Base-by-base conservation (phyloP, 2,329 filamentous ascomycete genomes). In the Fusarium sp. region DNA sequence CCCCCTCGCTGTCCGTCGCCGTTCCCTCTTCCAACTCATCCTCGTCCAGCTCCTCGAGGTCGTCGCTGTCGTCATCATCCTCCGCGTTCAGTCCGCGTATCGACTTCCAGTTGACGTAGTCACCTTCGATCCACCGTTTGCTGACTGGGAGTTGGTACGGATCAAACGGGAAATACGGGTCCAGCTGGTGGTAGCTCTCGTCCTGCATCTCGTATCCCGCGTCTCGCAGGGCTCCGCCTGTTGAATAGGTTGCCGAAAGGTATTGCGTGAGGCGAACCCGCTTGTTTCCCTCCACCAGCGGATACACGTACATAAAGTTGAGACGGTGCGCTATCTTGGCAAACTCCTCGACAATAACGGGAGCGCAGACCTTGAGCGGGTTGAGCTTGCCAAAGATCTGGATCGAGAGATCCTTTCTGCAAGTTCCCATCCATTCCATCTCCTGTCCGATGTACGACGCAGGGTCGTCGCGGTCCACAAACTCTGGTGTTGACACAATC, bases 111-210 rank as follows among this genome's bases (percentile, higher is more conserved):
- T 92, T 87, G 33, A 96, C 88, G 79, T 98, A 98, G 79, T 97
- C 93, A 22, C 90, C 88, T 71, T 95, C 92, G 14, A 99, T 84
- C 97, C 96, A 98, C 67, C 91, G 89, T 82, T 93, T 94, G 81
- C 95, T 98, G 75, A 91, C 87, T 1, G 95, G 95, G 58, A 99
- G 86, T 78, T 96, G 93, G 81, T 98, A 99, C 3, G 97, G 97
- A 80, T 99, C 96, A 79, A 99, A 99, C 0, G 96, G 96, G 79
- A 98, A 99, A 81, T 97, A 98, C 0, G 95, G 93, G 76, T 98
- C 95, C 2, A 99, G 88, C 81, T 98, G 92, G 78, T 96, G 92
- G 78, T 91, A 92, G 71, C 92, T 91, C 75, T 98, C 94, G 67
- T 93, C 93, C 62, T 91, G 88, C 16, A 83, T 81, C 42, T 84